These are phyloP conservation scores for Pulicaria dysenterica DNA, from an alignment of 129 eudicot species.

Conservation along the genomic window DNA sequence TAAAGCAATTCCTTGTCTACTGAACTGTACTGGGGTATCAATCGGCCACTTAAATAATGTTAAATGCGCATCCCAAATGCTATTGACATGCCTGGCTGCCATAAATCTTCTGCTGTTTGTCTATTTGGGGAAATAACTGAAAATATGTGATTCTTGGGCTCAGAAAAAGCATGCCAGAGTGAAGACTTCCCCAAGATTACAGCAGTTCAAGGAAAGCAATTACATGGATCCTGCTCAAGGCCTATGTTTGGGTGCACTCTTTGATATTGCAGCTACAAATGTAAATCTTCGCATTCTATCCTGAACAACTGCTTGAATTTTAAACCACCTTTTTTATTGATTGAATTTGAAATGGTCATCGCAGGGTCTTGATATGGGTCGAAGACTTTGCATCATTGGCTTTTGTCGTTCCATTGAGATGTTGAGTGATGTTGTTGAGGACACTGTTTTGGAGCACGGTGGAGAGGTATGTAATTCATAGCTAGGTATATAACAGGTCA, in stretches of 20 bases:
- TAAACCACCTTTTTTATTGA: background rate
- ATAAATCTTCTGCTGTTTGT: too few relatives aligned
- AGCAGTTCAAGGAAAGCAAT: slow-evolving; percentile 76
- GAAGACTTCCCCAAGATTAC: slow-evolving; percentile 63
- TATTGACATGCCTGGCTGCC: too few relatives aligned
- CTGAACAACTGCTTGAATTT: background rate
- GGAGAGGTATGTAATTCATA: slow-evolving; percentile 70
- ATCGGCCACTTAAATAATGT: too few relatives aligned
- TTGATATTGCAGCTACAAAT: slow-evolving; percentile 98
- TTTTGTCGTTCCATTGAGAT: slow-evolving; percentile 98
- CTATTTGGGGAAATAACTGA: background rate
- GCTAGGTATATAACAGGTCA: background rate
- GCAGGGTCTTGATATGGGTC: slow-evolving; percentile 92
- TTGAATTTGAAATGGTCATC: slow-evolving; percentile 21
- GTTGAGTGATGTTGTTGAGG: slow-evolving; percentile 99
- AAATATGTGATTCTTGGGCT: slow-evolving; percentile 38
- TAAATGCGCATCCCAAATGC: too few relatives aligned
- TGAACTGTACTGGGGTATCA: too few relatives aligned
- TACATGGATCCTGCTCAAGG: slow-evolving; percentile 99
- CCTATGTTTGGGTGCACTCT: slow-evolving; percentile 95
- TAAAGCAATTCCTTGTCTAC: too few relatives aligned
- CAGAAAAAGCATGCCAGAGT: slow-evolving; percentile 66
- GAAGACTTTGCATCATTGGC: slow-evolving; percentile 95
- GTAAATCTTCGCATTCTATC: slow-evolving; percentile 44
- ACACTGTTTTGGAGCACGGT: slow-evolving; percentile 95